A percentile compares a stretch with the other conserved stretches of the same genome.
These are phyloP conservation scores for Onygenales sp. DNA, from an alignment of 2,329 filamentous ascomycete genomes.

Conservation along the genomic window DNA sequence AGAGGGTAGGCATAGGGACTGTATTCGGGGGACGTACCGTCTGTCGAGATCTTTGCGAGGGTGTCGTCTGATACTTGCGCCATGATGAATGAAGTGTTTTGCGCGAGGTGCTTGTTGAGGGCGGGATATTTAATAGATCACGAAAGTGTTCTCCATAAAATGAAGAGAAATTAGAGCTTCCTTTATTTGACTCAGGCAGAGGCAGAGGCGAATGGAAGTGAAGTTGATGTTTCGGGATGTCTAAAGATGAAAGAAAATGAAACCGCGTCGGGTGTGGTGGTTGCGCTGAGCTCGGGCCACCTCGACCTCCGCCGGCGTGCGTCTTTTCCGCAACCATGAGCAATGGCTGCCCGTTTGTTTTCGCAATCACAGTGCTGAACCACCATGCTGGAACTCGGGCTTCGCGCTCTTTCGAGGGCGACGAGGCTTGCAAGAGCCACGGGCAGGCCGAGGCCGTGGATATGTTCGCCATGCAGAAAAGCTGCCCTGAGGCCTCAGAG, in stretches of 20 bases:
- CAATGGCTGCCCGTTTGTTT: no score
- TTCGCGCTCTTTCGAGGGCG: constrained; percentile 24
- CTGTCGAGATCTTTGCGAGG: constrained; percentile 32
- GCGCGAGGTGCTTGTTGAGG: not conserved
- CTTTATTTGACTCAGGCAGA: no score
- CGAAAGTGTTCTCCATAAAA: no score
- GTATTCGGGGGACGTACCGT: constrained; percentile 20
- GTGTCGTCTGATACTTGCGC: constrained; percentile 23
- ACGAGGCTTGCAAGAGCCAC: constrained; percentile 12
- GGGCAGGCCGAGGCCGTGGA: constrained; percentile 18
- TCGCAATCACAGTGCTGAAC: constrained; percentile 10
- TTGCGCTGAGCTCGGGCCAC: constrained; percentile 5
- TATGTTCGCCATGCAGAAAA: constrained; percentile 21
- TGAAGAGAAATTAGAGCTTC: no score
- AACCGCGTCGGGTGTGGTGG: not conserved
- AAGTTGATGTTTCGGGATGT: not conserved
- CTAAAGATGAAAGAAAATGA: not conserved
- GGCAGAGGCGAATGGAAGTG: not conserved
- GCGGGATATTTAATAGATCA: not conserved
- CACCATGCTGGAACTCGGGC: constrained; percentile 19
- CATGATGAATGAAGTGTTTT: constrained; percentile 16
- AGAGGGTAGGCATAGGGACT: not conserved
- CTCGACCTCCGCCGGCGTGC: not conserved
- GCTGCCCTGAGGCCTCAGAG: constrained; percentile 12
- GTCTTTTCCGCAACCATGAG: constrained; percentile 1